Evolutionary conservation across 2,329 filamentous ascomycete genomes (phyloP).

Genomic region (Dactylella cylindrospora): DNA sequence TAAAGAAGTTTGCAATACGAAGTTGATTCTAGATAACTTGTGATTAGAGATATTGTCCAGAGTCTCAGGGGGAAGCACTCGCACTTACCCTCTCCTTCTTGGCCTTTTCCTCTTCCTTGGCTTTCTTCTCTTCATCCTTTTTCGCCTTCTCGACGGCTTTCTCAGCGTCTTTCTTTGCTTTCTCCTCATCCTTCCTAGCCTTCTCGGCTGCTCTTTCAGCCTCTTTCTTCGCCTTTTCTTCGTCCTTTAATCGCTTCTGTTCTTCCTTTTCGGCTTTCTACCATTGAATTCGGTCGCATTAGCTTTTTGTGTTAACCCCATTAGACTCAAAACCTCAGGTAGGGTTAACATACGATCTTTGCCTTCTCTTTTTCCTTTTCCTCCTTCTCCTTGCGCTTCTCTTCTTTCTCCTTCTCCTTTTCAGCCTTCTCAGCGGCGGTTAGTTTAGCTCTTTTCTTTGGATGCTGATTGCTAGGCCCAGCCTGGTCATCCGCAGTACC

Average conservation of each 20-base stretch:
- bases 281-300: not conserved
- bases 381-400: constrained; percentile 55
- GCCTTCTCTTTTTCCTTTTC: constrained; percentile 56
- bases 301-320: constrained; percentile 1
- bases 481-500: constrained; percentile 15
- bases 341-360: constrained; percentile 48
- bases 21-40: constrained; percentile 54
- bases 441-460: constrained; percentile 30
- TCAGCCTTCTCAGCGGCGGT: constrained; percentile 48
- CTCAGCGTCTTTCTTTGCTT: constrained; percentile 56
- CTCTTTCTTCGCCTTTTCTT: constrained; percentile 55
- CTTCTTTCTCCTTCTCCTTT: constrained; percentile 56
- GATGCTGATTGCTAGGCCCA: too few relatives aligned
- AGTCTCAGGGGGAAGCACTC: not conserved
- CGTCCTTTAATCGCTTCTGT: constrained; percentile 52
- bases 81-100: constrained; percentile 56
- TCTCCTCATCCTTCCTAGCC: constrained; percentile 54
- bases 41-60: constrained; percentile 47
- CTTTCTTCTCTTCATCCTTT: constrained; percentile 48
- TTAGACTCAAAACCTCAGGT: not conserved
- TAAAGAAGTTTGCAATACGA: constrained; percentile 58
- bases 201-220: constrained; percentile 48
- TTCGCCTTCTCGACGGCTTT: constrained; percentile 53
- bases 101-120: constrained; percentile 50
- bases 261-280: constrained; percentile 51